Conservation (phyloP, 2,329 filamentous ascomycete genomes). For the Xylaria sp. region DNA sequence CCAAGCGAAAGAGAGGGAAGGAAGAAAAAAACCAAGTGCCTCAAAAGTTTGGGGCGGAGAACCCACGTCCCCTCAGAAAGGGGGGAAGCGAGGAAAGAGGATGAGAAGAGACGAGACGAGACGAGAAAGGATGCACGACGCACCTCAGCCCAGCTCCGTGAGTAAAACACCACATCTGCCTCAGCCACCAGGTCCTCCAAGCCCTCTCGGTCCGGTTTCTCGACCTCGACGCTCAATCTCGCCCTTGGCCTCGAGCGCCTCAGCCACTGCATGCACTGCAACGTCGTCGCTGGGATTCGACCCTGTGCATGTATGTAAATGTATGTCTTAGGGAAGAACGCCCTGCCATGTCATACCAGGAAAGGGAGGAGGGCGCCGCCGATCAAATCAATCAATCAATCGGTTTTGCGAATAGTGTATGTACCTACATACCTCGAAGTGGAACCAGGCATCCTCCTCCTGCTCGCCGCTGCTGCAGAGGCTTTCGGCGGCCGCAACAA, state of each 20-base stretch:
- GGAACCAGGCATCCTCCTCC: slow-evolving; percentile 52
- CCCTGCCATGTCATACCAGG: slow-evolving; percentile 1
- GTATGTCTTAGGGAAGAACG: slow-evolving; percentile 12
- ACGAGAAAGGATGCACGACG: slow-evolving; percentile 22
- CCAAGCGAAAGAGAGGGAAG: too few species aligned
- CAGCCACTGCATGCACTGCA: slow-evolving; percentile 54
- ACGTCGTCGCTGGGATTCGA: slow-evolving; percentile 56
- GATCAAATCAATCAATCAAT: neutral
- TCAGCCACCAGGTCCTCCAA: slow-evolving; percentile 54
- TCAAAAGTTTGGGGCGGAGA: neutral
- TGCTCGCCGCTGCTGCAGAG: slow-evolving; percentile 21
- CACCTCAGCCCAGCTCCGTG: slow-evolving; percentile 65
- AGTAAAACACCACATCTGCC: slow-evolving; percentile 70
- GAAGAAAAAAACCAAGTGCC: slow-evolving; percentile 4
- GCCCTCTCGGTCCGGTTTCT: slow-evolving; percentile 60
- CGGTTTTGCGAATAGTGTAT: neutral
- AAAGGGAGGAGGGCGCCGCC: slow-evolving; percentile 18
- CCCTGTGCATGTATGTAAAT: slow-evolving; percentile 41
- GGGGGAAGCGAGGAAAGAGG: neutral
- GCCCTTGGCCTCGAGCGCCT: slow-evolving; percentile 40
- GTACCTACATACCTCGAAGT: slow-evolving; percentile 57
- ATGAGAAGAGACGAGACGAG: too few species aligned
- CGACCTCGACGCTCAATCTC: slow-evolving; percentile 63
- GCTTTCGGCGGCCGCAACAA: slow-evolving; percentile 40
- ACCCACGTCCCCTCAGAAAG: neutral